phyloP scores from a whole-genome alignment of 257 asterid genomes.

The Cruciata laevipes region DNA sequence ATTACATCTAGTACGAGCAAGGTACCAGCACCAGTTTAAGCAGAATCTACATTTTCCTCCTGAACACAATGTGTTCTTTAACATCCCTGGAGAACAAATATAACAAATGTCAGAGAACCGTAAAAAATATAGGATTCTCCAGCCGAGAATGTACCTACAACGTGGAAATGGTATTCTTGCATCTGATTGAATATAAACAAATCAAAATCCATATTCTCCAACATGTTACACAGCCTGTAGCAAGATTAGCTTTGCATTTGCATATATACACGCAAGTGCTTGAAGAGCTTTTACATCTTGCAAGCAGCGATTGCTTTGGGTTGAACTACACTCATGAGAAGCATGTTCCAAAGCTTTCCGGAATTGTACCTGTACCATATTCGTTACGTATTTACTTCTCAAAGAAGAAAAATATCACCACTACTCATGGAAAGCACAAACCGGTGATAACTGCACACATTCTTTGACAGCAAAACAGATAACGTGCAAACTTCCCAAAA shows the following conservation, averaged over 20 bases:
- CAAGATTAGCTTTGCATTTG: constrained; percentile 24
- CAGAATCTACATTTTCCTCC: background rate
- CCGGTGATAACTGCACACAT: no score
- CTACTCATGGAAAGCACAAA: no score
- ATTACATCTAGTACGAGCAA: background rate
- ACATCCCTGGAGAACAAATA: constrained; percentile 14
- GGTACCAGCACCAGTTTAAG: background rate
- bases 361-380: constrained; percentile 9
- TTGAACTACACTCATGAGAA: constrained; percentile 25
- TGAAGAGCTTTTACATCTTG: constrained; percentile 25
- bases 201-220: constrained; percentile 35
- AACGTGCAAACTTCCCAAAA: background rate
- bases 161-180: constrained; percentile 42
- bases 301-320: constrained; percentile 29
- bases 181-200: constrained; percentile 28
- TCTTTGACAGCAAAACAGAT: no score
- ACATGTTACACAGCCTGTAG: constrained; percentile 39
- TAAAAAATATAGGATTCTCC: background rate
- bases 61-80: background rate
- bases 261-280: constrained; percentile 25
- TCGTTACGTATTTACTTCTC: constrained; percentile 6
- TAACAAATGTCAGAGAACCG: background rate
- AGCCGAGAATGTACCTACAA: constrained; percentile 26
- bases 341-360: constrained; percentile 40
- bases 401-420: background rate